Conservation (phyloP, 2,329 filamentous ascomycete species). For the Ophiosphaerella korrae region DNA sequence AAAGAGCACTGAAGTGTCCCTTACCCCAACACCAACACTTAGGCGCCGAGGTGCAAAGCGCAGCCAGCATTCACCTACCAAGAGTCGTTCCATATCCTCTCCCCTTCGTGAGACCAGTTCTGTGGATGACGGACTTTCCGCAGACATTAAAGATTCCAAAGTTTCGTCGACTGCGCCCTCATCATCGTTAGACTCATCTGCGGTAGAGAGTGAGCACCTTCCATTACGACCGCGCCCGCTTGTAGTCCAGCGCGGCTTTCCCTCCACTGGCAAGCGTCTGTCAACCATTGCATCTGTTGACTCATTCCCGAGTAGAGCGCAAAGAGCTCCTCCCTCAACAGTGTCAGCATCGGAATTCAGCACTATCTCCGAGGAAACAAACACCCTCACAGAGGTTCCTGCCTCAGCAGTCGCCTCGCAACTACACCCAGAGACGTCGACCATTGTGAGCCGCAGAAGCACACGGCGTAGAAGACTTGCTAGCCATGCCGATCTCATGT, state of each 20-base stretch:
- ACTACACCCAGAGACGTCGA: conserved; percentile 39
- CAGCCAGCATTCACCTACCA: conserved; percentile 49
- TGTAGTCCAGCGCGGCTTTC: conserved; percentile 53
- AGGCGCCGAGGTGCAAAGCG: conserved; percentile 48
- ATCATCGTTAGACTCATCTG: conserved; percentile 44
- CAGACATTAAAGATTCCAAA: conserved; percentile 29
- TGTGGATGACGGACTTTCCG: conserved; percentile 23
- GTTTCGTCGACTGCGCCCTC: conserved; percentile 35
- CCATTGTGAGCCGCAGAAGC: conserved; percentile 52
- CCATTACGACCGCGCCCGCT: conserved; percentile 42
- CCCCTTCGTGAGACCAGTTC: conserved; percentile 32
- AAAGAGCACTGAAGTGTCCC: conserved; percentile 23
- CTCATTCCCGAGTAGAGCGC: conserved; percentile 50
- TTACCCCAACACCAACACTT: conserved; percentile 39
- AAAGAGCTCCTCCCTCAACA: conserved; percentile 35
- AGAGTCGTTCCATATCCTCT: conserved; percentile 42
- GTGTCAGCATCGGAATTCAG: conserved; percentile 34
- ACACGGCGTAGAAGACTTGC: conserved; percentile 71
- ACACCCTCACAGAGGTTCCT: conserved; percentile 23
- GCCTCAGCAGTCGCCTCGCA: conserved; percentile 38
- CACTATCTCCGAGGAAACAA: conserved; percentile 22
- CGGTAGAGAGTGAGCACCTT: conserved; percentile 38
- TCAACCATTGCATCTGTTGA: conserved; percentile 65
- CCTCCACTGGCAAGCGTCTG: conserved; percentile 60
- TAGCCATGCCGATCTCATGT: conserved; percentile 92